phyloP scores from a whole-genome alignment of 495 filamentous ascomycete species.

The Ramalina peruviana region DNA sequence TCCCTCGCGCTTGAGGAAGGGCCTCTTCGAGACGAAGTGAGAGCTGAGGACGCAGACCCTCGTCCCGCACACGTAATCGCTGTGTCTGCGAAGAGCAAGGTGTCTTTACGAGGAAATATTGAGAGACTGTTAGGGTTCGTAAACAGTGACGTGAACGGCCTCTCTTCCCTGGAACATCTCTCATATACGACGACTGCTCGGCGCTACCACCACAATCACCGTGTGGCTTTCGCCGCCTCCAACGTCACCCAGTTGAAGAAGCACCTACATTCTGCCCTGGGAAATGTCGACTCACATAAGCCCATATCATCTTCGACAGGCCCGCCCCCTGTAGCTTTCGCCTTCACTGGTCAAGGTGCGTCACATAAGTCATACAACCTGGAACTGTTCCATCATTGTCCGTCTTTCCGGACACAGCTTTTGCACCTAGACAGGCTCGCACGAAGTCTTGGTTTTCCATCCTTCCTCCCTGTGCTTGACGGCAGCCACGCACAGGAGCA shows the following conservation, averaged over 20 bases:
- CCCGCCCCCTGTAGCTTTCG: constrained; percentile 34
- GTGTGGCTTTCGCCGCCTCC: constrained; percentile 20
- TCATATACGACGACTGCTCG: constrained; percentile 29
- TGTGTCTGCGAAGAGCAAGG: constrained; percentile 24
- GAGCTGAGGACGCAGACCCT: constrained; percentile 13
- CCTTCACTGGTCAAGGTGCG: constrained; percentile 58
- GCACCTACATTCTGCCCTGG: not conserved
- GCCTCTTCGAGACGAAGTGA: constrained; percentile 3
- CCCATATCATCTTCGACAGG: constrained; percentile 1
- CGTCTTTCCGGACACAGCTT: constrained; percentile 20
- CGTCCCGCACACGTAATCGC: constrained; percentile 18
- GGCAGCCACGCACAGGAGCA: constrained; percentile 5
- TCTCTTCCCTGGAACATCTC: constrained; percentile 18
- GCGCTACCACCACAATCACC: constrained; percentile 24
- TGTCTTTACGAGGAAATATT: constrained; percentile 24
- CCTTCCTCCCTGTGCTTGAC: constrained; percentile 17
- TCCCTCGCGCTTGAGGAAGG: constrained; percentile 26
- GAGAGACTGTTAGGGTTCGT: constrained; percentile 21
- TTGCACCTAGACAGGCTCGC: constrained; percentile 19
- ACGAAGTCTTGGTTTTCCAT: constrained; percentile 22
- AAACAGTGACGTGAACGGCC: constrained; percentile 14
- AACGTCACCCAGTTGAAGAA: constrained; percentile 5
- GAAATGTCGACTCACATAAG: not conserved
- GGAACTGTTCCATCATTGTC: constrained; percentile 18
- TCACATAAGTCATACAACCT: constrained; percentile 29